Conservation (phyloP, 2,329 filamentous ascomycete species). For the Colletotrichum caudatum region DNA sequence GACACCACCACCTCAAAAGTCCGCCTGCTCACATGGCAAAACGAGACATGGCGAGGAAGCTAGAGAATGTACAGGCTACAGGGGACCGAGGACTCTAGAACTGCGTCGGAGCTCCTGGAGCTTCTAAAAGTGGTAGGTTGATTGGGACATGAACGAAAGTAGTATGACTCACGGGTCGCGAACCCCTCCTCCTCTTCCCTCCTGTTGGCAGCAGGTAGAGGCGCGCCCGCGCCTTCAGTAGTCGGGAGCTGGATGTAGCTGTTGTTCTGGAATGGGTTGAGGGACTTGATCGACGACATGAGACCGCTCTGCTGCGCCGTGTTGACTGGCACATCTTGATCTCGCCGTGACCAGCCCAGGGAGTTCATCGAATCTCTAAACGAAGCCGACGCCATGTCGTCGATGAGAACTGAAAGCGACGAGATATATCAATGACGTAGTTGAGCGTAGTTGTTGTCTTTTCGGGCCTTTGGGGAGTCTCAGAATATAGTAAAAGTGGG, state of each 20-base stretch:
- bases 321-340: slow-evolving; percentile 79
- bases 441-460: not conserved
- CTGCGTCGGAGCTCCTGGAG: slow-evolving; percentile 29
- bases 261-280: slow-evolving; percentile 88
- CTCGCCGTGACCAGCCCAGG: slow-evolving; percentile 91
- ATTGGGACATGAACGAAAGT: slow-evolving; percentile 41
- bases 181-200: slow-evolving; percentile 96
- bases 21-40: slow-evolving; percentile 53
- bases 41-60: slow-evolving; percentile 49
- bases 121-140: slow-evolving; percentile 44
- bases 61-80: slow-evolving; percentile 62
- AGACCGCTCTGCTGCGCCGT: slow-evolving; percentile 79
- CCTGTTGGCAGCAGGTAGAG: slow-evolving; percentile 83
- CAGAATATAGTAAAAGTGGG: not conserved
- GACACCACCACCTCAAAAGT: slow-evolving; percentile 25
- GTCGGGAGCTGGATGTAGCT: slow-evolving; percentile 94
- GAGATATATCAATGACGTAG: slow-evolving; percentile 24
- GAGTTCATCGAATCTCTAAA: slow-evolving; percentile 97
- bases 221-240: slow-evolving; percentile 83
- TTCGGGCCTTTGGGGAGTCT: not conserved
- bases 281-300: slow-evolving; percentile 81
- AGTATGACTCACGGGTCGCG: slow-evolving; percentile 84
- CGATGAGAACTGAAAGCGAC: not conserved
- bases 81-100: slow-evolving; percentile 53
- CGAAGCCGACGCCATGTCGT: slow-evolving; percentile 82